Percentiles rank a stretch among this genome's conserved stretches.
Evolutionary conservation across 805 yeast species (phyloP).

Genomic region (Candida sithepensis): DNA sequence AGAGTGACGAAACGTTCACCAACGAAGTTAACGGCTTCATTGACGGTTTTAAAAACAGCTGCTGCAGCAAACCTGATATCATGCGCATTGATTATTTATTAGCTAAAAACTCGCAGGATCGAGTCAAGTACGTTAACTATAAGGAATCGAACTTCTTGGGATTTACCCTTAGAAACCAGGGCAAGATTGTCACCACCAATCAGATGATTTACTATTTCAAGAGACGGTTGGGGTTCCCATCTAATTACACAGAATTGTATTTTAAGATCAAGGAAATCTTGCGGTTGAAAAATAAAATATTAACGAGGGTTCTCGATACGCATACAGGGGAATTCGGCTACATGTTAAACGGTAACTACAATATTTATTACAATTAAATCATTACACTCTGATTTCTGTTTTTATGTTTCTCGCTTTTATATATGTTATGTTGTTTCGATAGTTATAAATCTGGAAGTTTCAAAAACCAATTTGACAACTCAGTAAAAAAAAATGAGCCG

Average conservation of each 20-base stretch:
- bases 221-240: conserved; percentile 2
- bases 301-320: conserved; percentile 11
- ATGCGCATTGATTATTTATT: conserved; percentile 13
- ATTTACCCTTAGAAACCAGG: conserved; percentile 3
- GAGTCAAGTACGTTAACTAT: conserved; percentile 3
- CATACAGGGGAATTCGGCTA: conserved; percentile 15
- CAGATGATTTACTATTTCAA: conserved; percentile 14
- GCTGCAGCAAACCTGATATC: conserved; percentile 5
- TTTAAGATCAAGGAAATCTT: conserved; percentile 11
- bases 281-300: conserved; percentile 8
- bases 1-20: neutral
- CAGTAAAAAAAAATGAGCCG: too few relatives aligned
- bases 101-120: neutral
- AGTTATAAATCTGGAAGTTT: too few relatives aligned
- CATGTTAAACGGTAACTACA: conserved; percentile 11
- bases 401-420: neutral
- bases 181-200: conserved; percentile 11
- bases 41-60: conserved; percentile 3
- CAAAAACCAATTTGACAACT: too few relatives aligned
- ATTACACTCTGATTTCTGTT: neutral
- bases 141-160: conserved; percentile 4
- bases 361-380: conserved; percentile 1
- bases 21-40: conserved; percentile 4
- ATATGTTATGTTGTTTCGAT: neutral
- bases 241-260: conserved; percentile 11